Base-by-base conservation (phyloP, 2,329 filamentous ascomycete genomes). In the Aspergillus calidoustus region DNA sequence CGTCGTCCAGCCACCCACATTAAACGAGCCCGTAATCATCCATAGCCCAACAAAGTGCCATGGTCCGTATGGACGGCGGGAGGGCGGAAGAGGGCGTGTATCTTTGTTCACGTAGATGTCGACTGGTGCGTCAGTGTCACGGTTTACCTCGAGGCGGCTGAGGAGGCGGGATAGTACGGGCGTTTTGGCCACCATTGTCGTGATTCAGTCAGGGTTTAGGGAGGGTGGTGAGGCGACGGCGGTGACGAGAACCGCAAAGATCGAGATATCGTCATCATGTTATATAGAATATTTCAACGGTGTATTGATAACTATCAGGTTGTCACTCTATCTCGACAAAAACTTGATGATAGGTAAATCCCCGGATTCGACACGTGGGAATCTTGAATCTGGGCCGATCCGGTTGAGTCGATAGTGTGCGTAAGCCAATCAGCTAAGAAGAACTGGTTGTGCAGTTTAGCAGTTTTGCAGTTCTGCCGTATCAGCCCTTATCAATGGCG, bases 41-140 rank as follows among this genome's bases (percentile, higher is more conserved):
- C 54, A 57, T 15, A 57, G 19, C 1, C 54, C 54, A 15, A 57
- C 54, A 28, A 57, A 57, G 44, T 57, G 54, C 54, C 54, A 57
- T 22, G 46, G 54, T 7, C 54, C 54, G 8, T 57, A 57, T 8
- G 54, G 47, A 0, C 54, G 54, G 7, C 54, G 54, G 7, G 54
- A 49, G 4, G 54, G 46, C 1, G 54, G 54, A n/a, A 57, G 25
- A n/a, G 54, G 54, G 2, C 54, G 54, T 4, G 54, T 57, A 25
- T 57, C 54, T n/a, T 50, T 48, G 46, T 57, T 57, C 46, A 57
- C 47, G 11, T 57, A 57, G 5, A 52, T 41, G 30, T 52, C 49
- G 28, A 52, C 49, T 22, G 31, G 49, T n/a, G 13, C 49, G 19
- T 52, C 49, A 8, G 49, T 52, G 30, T 52, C 49, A 6, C 49